Conservation (phyloP, 2,329 filamentous ascomycete genomes). For the Fusarium sp. region DNA sequence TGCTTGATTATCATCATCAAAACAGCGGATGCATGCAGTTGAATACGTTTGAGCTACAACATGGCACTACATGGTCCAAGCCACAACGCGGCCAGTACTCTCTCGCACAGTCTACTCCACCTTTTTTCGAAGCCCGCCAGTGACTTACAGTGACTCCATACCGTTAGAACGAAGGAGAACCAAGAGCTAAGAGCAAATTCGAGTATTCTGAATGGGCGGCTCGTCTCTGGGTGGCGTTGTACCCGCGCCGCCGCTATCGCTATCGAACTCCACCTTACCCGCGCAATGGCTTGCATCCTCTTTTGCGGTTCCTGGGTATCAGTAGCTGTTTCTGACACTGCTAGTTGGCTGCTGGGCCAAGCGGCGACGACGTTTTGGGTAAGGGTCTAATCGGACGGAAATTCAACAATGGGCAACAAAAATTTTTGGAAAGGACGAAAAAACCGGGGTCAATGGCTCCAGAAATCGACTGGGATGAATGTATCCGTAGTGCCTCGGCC, state of each 20-base stretch:
- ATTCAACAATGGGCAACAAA: constrained; percentile 3
- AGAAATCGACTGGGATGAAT: constrained; percentile 21
- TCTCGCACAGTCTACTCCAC: constrained; percentile 12
- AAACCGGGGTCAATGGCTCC: constrained; percentile 22
- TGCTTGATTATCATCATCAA: background rate
- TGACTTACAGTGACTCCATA: background rate
- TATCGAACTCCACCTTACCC: constrained; percentile 35
- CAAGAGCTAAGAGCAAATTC: constrained; percentile 5
- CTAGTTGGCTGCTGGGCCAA: constrained; percentile 13
- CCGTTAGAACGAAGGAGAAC: background rate
- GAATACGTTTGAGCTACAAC: constrained; percentile 1
- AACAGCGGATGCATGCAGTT: constrained; percentile 1
- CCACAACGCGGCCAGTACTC: constrained; percentile 3
- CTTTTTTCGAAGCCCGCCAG: background rate
- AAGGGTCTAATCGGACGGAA: constrained; percentile 4
- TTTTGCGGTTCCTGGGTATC: constrained; percentile 11
- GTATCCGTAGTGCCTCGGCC: constrained; percentile 21
- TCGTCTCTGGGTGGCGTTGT: constrained; percentile 21
- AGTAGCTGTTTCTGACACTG: background rate
- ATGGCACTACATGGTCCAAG: constrained; percentile 31
- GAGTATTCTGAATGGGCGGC: constrained; percentile 16
- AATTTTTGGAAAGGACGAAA: background rate
- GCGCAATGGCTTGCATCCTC: constrained; percentile 31
- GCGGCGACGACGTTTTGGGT: constrained; percentile 22
- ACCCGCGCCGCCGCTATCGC: constrained; percentile 29